Conservation (phyloP, 2,329 filamentous ascomycete genomes). For the Acrocalymma vagum region DNA sequence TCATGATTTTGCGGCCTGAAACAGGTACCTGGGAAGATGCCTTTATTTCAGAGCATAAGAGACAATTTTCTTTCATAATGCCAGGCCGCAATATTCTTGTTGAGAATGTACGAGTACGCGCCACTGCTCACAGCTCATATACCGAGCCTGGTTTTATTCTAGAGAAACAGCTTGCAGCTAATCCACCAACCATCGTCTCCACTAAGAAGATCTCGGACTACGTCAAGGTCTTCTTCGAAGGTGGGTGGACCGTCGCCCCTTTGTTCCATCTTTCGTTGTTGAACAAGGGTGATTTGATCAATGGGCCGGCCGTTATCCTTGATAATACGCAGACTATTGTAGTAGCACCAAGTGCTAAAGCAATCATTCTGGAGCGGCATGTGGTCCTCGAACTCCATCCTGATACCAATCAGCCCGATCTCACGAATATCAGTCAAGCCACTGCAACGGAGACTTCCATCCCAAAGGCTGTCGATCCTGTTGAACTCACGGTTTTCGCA, state of each 20-base stretch:
- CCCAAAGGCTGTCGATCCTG: conserved; percentile 10
- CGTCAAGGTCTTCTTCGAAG: conserved; percentile 30
- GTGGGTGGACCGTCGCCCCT: conserved; percentile 25
- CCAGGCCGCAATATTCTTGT: conserved; percentile 50
- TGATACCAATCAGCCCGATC: conserved; percentile 1
- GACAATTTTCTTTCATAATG: conserved; percentile 54
- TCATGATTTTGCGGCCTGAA: conserved; percentile 50
- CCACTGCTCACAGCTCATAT: conserved; percentile 22
- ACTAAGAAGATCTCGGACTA: conserved; percentile 10
- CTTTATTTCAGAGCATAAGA: conserved; percentile 49
- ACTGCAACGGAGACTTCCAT: not conserved
- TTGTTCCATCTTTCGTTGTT: conserved; percentile 32
- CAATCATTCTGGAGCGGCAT: conserved; percentile 47
- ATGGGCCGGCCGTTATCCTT: conserved; percentile 42
- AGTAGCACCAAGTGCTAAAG: conserved; percentile 47
- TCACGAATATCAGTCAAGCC: too few relatives aligned
- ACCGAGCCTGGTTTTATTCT: conserved; percentile 15
- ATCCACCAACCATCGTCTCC: conserved; percentile 9
- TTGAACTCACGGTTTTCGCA: conserved; percentile 16
- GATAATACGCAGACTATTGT: conserved; percentile 58
- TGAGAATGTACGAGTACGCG: conserved; percentile 55
- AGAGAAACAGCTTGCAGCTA: conserved; percentile 23
- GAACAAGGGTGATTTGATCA: conserved; percentile 21
- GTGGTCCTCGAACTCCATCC: conserved; percentile 47
- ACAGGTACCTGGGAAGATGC: conserved; percentile 43